Evolutionary conservation across 768 basidiomycete genomes (phyloP).

Genomic region (Amanita phalloides): DNA sequence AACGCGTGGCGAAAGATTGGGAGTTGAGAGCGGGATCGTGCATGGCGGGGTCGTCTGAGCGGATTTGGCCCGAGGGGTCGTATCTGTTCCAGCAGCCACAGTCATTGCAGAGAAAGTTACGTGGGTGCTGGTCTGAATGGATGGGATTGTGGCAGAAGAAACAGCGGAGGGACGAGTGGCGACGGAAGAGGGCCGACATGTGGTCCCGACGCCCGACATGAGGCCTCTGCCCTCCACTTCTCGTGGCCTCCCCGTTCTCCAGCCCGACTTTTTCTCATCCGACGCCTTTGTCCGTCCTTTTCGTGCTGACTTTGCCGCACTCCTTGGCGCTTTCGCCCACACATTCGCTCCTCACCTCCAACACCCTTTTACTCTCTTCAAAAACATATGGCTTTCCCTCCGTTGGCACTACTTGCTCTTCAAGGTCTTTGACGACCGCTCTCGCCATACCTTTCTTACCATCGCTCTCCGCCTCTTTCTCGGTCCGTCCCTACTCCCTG

Average conservation of each 20-base stretch:
- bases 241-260: conserved; percentile 54
- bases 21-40: conserved; percentile 66
- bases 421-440: conserved; percentile 56
- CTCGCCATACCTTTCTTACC: conserved; percentile 52
- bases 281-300: conserved; percentile 58
- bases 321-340: conserved; percentile 45
- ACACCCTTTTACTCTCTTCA: conserved; percentile 63
- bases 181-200: conserved; percentile 41
- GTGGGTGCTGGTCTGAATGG: conserved; percentile 33
- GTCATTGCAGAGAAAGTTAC: conserved; percentile 52
- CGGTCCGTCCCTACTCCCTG: conserved; percentile 26
- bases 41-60: conserved; percentile 85
- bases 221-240: conserved; percentile 41
- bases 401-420: conserved; percentile 76
- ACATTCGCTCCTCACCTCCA: conserved; percentile 24
- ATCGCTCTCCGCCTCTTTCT: conserved; percentile 54
- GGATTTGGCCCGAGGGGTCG: conserved; percentile 61
- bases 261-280: conserved; percentile 72
- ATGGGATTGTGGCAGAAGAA: conserved; percentile 57
- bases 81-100: conserved; percentile 73
- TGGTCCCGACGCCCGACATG: conserved; percentile 8
- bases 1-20: conserved; percentile 55
- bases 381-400: conserved; percentile 48
- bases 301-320: conserved; percentile 48
- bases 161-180: conserved; percentile 41